phyloP scores from a whole-genome alignment of 2,329 filamentous ascomycete species.

The Pseudofabraea citricarpa region DNA sequence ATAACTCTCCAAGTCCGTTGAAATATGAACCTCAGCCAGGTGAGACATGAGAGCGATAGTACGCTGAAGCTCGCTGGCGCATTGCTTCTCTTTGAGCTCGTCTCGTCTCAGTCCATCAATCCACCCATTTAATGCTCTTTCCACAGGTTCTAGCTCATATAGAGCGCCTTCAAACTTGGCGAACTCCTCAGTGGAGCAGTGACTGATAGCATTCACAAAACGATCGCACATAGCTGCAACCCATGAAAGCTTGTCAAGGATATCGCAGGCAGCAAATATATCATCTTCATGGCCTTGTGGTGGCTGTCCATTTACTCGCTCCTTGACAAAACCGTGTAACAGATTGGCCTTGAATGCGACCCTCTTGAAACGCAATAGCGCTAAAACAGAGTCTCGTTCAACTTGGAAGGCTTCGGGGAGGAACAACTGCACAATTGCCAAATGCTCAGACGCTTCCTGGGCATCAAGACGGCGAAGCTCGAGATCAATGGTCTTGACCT shows the following conservation, averaged over 20 bases:
- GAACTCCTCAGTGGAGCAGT: slow-evolving; percentile 76
- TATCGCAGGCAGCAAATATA: slow-evolving; percentile 73
- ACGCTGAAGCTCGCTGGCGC: slow-evolving; percentile 74
- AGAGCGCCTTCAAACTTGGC: slow-evolving; percentile 71
- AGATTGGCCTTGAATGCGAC: slow-evolving; percentile 84
- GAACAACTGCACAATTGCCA: slow-evolving; percentile 85
- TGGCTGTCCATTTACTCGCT: slow-evolving; percentile 65
- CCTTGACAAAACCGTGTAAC: slow-evolving; percentile 72
- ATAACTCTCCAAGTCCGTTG: slow-evolving; percentile 63
- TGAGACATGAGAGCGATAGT: slow-evolving; percentile 86
- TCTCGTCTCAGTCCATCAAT: slow-evolving; percentile 80
- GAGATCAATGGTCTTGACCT: slow-evolving; percentile 89
- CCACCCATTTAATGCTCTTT: slow-evolving; percentile 82
- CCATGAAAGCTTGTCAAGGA: slow-evolving; percentile 81
- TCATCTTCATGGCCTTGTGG: slow-evolving; percentile 72
- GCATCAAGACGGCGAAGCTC: slow-evolving; percentile 84
- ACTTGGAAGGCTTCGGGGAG: slow-evolving; percentile 77
- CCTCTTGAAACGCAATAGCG: slow-evolving; percentile 81
- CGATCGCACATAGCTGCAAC: slow-evolving; percentile 78
- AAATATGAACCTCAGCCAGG: slow-evolving; percentile 75
- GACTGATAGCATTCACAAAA: slow-evolving; percentile 74
- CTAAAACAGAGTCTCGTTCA: slow-evolving; percentile 82
- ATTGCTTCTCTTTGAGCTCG: slow-evolving; percentile 79
- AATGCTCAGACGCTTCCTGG: slow-evolving; percentile 81
- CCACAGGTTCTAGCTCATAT: slow-evolving; percentile 86